Evolutionary conservation across 257 asterid genomes (phyloP).

Genomic region (Przewalskia tangutica): DNA sequence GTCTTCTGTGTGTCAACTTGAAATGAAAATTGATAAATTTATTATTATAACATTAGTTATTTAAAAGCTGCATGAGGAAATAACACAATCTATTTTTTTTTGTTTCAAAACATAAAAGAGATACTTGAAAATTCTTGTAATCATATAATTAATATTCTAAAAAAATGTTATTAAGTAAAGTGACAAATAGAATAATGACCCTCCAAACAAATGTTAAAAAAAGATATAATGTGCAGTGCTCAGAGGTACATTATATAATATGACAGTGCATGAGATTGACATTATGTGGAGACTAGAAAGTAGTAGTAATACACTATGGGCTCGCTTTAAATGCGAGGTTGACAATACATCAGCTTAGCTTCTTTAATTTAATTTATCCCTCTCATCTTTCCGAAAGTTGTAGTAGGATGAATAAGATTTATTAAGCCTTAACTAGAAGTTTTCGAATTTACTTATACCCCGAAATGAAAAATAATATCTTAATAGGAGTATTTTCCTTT

Average conservation of each 20-base stretch:
- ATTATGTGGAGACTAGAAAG: background rate
- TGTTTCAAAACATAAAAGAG: background rate
- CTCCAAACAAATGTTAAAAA: background rate
- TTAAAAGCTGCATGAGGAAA: background rate
- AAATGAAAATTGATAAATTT: background rate
- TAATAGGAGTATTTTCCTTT: background rate
- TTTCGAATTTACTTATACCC: background rate
- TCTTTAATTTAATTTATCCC: background rate
- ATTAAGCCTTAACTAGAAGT: background rate
- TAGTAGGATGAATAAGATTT: background rate
- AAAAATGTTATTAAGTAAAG: background rate
- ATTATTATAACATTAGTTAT: background rate
- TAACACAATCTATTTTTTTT: background rate
- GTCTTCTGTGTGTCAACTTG: background rate
- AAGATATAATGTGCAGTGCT: background rate
- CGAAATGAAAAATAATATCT: background rate
- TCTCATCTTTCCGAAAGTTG: too few species aligned
- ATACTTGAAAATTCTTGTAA: background rate
- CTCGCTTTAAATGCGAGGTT: slow-evolving; percentile 76
- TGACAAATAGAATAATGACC: background rate
- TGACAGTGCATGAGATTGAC: slow-evolving; percentile 13
- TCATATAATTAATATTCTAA: too few species aligned
- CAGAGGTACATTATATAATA: background rate
- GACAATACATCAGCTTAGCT: slow-evolving; percentile 45
- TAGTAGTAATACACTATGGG: slow-evolving; percentile 16